Evolutionary conservation across 768 basidiomycete species (phyloP), one percentile per base, ranked within the genome.

Genomic region (Thelephora aurantiotincta): DNA sequence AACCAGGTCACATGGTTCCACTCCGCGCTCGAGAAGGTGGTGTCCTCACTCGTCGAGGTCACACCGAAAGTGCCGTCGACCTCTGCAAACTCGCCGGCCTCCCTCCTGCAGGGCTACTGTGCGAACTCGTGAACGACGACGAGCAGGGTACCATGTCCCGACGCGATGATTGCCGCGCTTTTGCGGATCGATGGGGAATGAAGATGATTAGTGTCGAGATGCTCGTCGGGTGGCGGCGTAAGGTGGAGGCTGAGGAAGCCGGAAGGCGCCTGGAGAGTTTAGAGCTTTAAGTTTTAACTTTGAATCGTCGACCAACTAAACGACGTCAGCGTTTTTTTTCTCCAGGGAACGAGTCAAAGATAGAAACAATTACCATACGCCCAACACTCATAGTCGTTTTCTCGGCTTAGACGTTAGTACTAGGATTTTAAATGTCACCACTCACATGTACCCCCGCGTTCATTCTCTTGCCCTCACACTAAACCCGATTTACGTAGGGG

Each of bases 1-100:
- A 93, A 11, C 96, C 96, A 9, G 96, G 96, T 3, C 96, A 99
- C 59, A 74, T 97, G 72, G 91, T 97, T 0, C 93, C 96, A 20
- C 69, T 99, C 23, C 82, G 93, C 41, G 88, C 90, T 11, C 78
- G 82, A 3, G 69, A 75, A 2, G 91, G 91, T 6, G 96, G 96
- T 12, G 82, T 91, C 3, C 71, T 91, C 48, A 72, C 72, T n/a
- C 77, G 96, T 41, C 79, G 78, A 57, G 96, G 96, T 0, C 96
- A 99, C 67, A 99, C 96, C 0, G 96, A 99, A 62, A 75, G 83
- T 43, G 81, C 77, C 5, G 73, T 94, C 43, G 96, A 99, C 54
- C 68, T 99, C 5, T 98, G 94, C 61, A 61, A 65, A 41, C 68
- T 97, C 38, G 80, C 91, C 2, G 72, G 73, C 41, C 75, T 73